Evolutionary conservation across 192 early-diverging fungal genomes (phyloP).

Genomic region (Globomyces pollinis-pini): DNA sequence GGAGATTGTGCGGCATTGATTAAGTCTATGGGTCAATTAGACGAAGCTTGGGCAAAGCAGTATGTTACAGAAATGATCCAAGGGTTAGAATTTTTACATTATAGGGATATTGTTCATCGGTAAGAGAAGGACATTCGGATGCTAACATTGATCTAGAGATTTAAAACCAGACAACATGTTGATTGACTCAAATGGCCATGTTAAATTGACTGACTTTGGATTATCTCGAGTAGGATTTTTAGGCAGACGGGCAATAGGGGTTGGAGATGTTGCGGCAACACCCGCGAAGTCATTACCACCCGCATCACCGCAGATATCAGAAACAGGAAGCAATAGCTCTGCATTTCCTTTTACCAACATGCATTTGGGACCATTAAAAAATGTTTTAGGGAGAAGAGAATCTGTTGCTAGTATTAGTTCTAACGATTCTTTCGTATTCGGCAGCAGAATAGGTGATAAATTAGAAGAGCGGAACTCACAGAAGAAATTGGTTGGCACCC

Average conservation of each 20-base stretch:
- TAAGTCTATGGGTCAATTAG: conserved; percentile 60
- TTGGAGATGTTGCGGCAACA: conserved; percentile 27
- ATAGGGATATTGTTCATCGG: conserved; percentile 73
- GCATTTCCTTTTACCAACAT: not conserved
- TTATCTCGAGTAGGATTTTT: conserved; percentile 75
- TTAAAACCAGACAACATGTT: conserved; percentile 82
- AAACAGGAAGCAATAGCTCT: not conserved
- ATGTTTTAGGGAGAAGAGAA: conserved; percentile 8
- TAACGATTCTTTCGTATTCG: conserved; percentile 22
- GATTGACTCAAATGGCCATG: conserved; percentile 74
- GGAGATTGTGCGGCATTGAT: conserved; percentile 83
- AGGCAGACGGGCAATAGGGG: conserved; percentile 59
- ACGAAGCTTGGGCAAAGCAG: conserved; percentile 78
- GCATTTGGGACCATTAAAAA: not conserved
- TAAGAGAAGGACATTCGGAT: too few species aligned
- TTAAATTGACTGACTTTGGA: conserved; percentile 87
- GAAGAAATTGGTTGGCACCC: conserved; percentile 72
- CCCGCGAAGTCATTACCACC: not conserved
- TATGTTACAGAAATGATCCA: conserved; percentile 78
- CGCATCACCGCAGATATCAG: not conserved
- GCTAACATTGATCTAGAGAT: conserved; percentile 39
- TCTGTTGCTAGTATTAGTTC: conserved; percentile 28
- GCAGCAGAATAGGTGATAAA: conserved; percentile 37
- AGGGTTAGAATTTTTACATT: conserved; percentile 73
- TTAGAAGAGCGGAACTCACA: conserved; percentile 34